Evolutionary conservation across 305 asterid genomes (phyloP).

Genomic region (Solanum chacoense): DNA sequence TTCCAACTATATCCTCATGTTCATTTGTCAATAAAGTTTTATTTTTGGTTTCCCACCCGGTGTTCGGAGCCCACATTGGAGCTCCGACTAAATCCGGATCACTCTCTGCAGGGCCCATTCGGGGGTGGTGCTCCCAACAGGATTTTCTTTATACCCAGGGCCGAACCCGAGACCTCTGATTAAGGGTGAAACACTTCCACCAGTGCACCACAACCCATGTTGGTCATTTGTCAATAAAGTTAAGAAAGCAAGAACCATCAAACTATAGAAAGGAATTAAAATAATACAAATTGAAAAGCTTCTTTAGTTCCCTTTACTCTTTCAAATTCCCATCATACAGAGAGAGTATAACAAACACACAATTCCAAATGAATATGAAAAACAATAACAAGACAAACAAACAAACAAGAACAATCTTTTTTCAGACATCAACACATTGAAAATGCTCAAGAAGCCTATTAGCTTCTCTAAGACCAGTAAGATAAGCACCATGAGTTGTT

Average conservation of each 20-base stretch:
- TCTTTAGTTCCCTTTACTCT: neutral
- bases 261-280: neutral
- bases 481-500: neutral
- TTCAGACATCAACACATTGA: constrained; percentile 27
- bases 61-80: no score
- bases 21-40: neutral
- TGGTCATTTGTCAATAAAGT: neutral
- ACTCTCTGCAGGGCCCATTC: no score
- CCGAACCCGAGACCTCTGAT: no score
- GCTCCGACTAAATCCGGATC: no score
- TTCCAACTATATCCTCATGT: neutral
- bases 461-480: constrained; percentile 75
- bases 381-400: constrained; percentile 6
- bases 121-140: fast-evolving
- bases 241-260: neutral
- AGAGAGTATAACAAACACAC: neutral
- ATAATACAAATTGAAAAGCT: neutral
- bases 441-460: constrained; percentile 75
- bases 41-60: no score
- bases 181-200: no score
- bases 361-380: constrained; percentile 2
- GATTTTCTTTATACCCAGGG: no score
- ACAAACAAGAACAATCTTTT: neutral
- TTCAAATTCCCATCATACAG: neutral
- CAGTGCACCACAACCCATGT: no score